These are phyloP conservation scores for Myxozyma kluyveri DNA, from an alignment of 805 yeast genomes.

Conservation along the genomic window DNA sequence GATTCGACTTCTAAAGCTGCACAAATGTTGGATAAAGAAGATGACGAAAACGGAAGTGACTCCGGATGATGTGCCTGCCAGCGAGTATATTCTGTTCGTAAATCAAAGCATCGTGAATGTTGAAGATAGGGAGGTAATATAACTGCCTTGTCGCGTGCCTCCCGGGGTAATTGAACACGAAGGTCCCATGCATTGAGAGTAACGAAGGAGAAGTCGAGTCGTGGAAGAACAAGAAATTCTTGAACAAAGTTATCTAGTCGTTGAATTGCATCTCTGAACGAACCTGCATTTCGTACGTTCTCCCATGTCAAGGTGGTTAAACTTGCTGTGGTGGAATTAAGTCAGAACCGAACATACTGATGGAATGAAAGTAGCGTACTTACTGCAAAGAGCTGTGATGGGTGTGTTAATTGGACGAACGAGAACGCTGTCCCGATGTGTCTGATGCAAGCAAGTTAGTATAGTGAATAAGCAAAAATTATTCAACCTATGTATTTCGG, in stretches of 20 bases:
- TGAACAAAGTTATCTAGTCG: conserved; percentile 50
- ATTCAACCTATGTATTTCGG: too few species aligned
- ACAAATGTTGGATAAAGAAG: conserved; percentile 41
- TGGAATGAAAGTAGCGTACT: conserved; percentile 25
- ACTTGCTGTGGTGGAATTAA: conserved; percentile 40
- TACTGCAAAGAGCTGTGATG: conserved; percentile 49
- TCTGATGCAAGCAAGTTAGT: conserved; percentile 8
- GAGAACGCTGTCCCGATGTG: conserved; percentile 46
- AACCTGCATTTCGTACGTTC: conserved; percentile 53
- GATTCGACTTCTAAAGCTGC: conserved; percentile 49
- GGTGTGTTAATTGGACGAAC: conserved; percentile 66
- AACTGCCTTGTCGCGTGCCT: conserved; percentile 73
- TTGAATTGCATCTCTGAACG: conserved; percentile 62
- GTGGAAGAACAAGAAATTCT: conserved; percentile 42
- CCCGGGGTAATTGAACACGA: conserved; percentile 74
- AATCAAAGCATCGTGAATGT: conserved; percentile 72
- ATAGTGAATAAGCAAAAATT: neutral
- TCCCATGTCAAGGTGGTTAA: conserved; percentile 60
- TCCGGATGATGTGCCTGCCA: conserved; percentile 69
- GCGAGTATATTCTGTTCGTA: conserved; percentile 66
- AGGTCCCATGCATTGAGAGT: conserved; percentile 67
- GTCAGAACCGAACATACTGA: neutral
- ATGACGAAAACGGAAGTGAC: conserved; percentile 35
- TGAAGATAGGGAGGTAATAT: conserved; percentile 71
- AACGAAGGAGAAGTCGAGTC: conserved; percentile 60